Percentiles rank a stretch among this genome's conserved stretches.
phyloP scores from a whole-genome alignment of 352 stramenopile species.

The Phytophthora fragariae region DNA sequence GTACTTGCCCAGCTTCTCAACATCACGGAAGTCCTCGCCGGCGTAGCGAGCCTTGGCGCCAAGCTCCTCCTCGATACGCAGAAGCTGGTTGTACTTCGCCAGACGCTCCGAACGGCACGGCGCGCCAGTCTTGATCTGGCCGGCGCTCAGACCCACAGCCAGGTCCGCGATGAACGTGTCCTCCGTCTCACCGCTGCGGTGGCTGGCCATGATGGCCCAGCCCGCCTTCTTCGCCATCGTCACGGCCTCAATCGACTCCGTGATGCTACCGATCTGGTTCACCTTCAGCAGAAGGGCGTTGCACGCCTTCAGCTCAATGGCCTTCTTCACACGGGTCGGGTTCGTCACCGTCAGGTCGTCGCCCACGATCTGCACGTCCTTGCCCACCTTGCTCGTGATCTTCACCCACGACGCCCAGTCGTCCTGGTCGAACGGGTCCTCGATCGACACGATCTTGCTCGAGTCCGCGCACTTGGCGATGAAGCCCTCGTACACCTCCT shows the following conservation, averaged over 20 bases:
- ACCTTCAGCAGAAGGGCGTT: constrained; percentile 99
- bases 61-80: constrained; percentile 99
- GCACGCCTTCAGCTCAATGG: constrained; percentile 93
- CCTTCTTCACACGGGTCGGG: constrained; percentile 95
- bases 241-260: constrained; percentile 99
- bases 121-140: constrained; percentile 99
- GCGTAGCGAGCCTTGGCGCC: constrained; percentile 76
- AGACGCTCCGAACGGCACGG: constrained; percentile 97
- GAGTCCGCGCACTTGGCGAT: constrained; percentile 87
- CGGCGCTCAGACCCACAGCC: constrained; percentile 97
- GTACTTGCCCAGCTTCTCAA: no score
- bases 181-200: constrained; percentile 99
- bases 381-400: constrained; percentile 35
- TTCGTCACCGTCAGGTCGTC: constrained; percentile 99
- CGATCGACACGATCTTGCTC: constrained; percentile 98
- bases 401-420: constrained; percentile 97
- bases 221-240: constrained; percentile 99
- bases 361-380: constrained; percentile 98
- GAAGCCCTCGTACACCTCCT: constrained; percentile 96
- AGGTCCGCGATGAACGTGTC: constrained; percentile 99
- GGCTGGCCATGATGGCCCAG: constrained; percentile 99
- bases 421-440: constrained; percentile 99
- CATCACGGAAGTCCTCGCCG: constrained; percentile 71
- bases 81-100: constrained; percentile 99
- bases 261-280: constrained; percentile 99